Evolutionary conservation across 1,284 basidiomycete genomes (phyloP), one percentile per base, ranked within the genome.

Genomic region (Apiotrichum siamense): DNA sequence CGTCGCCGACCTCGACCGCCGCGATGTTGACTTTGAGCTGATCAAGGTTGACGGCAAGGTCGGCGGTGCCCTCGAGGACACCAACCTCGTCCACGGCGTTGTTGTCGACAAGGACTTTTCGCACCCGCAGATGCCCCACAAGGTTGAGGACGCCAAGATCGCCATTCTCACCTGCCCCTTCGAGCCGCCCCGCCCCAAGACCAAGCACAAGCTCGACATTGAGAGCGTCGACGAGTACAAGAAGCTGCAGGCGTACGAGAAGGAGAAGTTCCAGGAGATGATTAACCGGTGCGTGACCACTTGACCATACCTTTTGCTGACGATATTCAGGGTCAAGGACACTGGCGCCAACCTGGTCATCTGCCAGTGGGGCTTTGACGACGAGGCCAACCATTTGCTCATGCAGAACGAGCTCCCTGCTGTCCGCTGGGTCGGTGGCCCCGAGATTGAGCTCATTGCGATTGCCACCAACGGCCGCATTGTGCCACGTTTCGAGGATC

Each of bases 11-110:
- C 79, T 98, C 47, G 84, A 93, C 60, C 86, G 96, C 52, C 84
- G 85, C 55, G 96, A 98, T 73, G 94, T 99, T 23, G 87, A 89
- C 54, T 98, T 99, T 74, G 94, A 99, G 77, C 80, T 98, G 58
- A 97, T 98, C 82, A 98, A 99, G 75, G 94, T 98, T 27, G 90
- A 97, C 66, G 94, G 94, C 69, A 98, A 98, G 78, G 92, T 97
- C 59, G 96, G 94, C 48, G 94, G 96, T 39, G 89, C 89, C 10
- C 82, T 99, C 41, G 90, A 90, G 29, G 96, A 99, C 76, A 97
- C 90, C 9, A 81, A 82, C 27, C 82, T 72, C 41, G 66, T 71
- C 56, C 86, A 88, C 64, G 93, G 94, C 64, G 94, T 98, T 37
- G 87, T 98, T 60, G 83, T 98, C 72, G 93, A 98, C 84, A 97